Conservation (phyloP, 225 moss, liverwort and hornwort genomes). For the Marchantia polymorpha region DNA sequence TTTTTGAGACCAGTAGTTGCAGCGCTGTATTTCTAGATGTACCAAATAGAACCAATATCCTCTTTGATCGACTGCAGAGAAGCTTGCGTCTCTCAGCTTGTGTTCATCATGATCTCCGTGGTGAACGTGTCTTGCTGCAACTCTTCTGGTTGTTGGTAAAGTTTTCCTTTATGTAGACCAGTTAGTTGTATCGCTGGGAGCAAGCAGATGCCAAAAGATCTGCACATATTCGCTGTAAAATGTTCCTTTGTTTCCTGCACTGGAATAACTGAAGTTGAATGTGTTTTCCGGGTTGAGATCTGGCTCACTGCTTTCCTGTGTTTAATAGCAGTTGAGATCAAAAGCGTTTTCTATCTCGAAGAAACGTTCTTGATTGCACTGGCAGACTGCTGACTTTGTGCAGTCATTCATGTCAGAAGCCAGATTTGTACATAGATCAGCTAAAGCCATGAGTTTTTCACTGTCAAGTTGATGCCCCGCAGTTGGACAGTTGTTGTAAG, state of each 20-base stretch:
- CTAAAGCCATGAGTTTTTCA: not conserved
- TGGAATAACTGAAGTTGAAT: not conserved
- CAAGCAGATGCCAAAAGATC: not conserved
- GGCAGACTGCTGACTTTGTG: not conserved
- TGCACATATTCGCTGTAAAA: not conserved
- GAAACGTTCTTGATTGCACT: not conserved
- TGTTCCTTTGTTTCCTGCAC: not conserved
- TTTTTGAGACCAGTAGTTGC: not conserved
- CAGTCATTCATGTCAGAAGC: not conserved
- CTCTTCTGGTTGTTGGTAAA: not conserved
- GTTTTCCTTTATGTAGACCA: not conserved
- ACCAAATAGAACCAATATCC: not conserved
- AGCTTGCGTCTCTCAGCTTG: constrained; percentile 2
- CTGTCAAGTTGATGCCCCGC: too few relatives aligned
- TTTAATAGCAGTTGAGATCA: not conserved
- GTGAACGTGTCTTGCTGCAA: constrained; percentile 1
- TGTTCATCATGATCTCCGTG: not conserved
- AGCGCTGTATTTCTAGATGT: not conserved
- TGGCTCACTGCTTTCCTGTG: not conserved
- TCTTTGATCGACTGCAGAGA: not conserved
- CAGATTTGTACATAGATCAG: constrained; percentile 12
- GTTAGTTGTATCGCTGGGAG: not conserved
- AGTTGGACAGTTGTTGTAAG: too few relatives aligned
- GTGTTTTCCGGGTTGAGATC: not conserved
- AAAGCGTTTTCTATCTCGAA: not conserved